A percentile compares a stretch with the other conserved stretches of the same genome.
Conservation (phyloP, 2,329 filamentous ascomycete species). For the Penicillium brasilianum region DNA sequence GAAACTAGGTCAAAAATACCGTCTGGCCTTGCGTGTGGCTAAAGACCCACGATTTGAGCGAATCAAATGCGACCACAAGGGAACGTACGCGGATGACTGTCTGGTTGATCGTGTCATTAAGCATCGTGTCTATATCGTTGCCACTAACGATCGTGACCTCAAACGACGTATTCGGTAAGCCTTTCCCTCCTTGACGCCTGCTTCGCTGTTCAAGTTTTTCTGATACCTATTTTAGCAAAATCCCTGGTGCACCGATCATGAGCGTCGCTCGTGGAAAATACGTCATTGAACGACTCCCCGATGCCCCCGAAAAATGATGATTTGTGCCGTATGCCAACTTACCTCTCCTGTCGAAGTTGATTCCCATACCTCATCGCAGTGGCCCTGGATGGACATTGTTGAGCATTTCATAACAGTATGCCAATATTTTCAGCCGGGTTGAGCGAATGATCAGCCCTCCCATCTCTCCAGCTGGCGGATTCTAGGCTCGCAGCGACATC, state of each 20-base stretch:
- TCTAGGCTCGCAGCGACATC: background rate
- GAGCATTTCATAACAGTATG: background rate
- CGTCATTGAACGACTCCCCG: slow-evolving; percentile 87
- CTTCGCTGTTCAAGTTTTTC: background rate
- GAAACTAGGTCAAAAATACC: slow-evolving; percentile 86
- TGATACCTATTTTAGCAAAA: slow-evolving; percentile 58
- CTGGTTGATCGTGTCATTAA: slow-evolving; percentile 74
- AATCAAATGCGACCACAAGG: slow-evolving; percentile 87
- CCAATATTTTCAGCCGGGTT: background rate
- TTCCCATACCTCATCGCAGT: background rate
- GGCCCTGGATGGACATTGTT: background rate
- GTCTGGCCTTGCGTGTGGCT: slow-evolving; percentile 83
- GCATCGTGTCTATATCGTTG: slow-evolving; percentile 78
- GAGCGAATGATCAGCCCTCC: background rate
- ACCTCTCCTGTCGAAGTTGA: background rate
- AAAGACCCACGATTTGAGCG: slow-evolving; percentile 88
- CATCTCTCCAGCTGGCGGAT: too few species aligned
- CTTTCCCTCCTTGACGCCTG: background rate
- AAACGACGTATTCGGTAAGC: slow-evolving; percentile 73
- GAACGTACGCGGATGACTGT: slow-evolving; percentile 86
- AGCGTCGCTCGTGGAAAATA: slow-evolving; percentile 89
- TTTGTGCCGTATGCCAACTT: background rate
- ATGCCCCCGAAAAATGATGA: slow-evolving; percentile 68
- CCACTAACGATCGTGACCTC: slow-evolving; percentile 72
- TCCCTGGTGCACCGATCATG: slow-evolving; percentile 71